Evolutionary conservation across 768 basidiomycete species (phyloP).

Genomic region (Suillus occidentalis): DNA sequence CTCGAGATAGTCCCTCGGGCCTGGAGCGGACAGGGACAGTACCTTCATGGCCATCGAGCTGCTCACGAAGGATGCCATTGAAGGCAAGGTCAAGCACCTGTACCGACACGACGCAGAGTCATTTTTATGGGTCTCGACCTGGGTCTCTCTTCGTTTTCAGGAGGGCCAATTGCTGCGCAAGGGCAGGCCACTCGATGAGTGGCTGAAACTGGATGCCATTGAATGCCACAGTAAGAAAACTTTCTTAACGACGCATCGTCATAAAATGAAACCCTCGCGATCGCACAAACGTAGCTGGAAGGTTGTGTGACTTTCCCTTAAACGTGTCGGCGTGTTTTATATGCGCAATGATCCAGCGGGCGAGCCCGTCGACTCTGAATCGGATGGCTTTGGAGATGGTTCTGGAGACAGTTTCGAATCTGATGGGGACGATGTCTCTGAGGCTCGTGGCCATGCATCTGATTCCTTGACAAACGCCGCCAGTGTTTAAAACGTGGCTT

Average conservation of each 20-base stretch:
- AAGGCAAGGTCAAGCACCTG: slow-evolving; percentile 2
- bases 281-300: neutral
- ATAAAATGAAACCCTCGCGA: neutral
- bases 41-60: slow-evolving; percentile 14
- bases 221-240: too few relatives aligned
- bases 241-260: neutral
- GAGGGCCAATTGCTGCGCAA: neutral
- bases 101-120: slow-evolving; percentile 2
- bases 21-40: slow-evolving; percentile 15
- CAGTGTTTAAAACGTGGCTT: neutral
- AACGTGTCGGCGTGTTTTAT: neutral
- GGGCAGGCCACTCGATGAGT: neutral
- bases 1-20: neutral
- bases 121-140: slow-evolving; percentile 1
- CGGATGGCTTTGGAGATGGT: too few relatives aligned
- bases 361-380: too few relatives aligned
- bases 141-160: neutral
- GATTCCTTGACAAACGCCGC: neutral
- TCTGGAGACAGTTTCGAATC: too few relatives aligned
- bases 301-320: neutral
- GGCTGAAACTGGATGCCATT: neutral
- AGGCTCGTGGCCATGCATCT: neutral
- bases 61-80: neutral
- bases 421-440: too few relatives aligned
- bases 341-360: too few relatives aligned